Evolutionary conservation across 2,329 filamentous ascomycete species (phyloP).

Genomic region (Pseudopyrenochaeta lycopersici): DNA sequence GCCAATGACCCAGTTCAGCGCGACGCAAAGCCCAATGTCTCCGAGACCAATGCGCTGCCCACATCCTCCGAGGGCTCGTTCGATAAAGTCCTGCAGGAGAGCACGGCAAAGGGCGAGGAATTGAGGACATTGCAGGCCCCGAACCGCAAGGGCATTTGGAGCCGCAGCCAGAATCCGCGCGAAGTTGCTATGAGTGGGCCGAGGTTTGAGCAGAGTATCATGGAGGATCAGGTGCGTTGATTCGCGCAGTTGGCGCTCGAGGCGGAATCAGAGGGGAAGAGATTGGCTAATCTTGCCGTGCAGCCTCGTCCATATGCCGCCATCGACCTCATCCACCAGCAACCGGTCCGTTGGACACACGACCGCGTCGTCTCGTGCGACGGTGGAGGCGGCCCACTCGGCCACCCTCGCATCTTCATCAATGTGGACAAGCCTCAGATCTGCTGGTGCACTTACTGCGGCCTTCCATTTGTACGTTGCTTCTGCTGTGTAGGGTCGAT

Average conservation of each 20-base stretch:
- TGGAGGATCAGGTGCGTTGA: constrained; percentile 81
- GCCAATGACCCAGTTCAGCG: constrained; percentile 70
- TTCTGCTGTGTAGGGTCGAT: not conserved
- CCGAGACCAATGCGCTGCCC: constrained; percentile 68
- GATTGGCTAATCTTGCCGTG: constrained; percentile 29
- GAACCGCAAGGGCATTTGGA: constrained; percentile 84
- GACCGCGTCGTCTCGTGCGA: constrained; percentile 85
- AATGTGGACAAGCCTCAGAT: constrained; percentile 98
- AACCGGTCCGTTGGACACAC: constrained; percentile 92
- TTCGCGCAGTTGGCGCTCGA: not conserved
- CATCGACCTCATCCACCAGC: constrained; percentile 95
- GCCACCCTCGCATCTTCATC: constrained; percentile 95
- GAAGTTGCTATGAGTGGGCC: constrained; percentile 89
- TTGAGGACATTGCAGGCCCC: constrained; percentile 78
- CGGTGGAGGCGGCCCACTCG: constrained; percentile 87
- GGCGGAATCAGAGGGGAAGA: not conserved
- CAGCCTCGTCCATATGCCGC: constrained; percentile 90
- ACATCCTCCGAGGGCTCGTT: constrained; percentile 59
- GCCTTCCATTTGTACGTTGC: constrained; percentile 83
- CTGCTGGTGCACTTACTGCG: constrained; percentile 89
- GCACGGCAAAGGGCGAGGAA: constrained; percentile 61
- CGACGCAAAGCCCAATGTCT: constrained; percentile 61
- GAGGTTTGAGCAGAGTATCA: constrained; percentile 96
- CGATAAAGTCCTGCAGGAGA: constrained; percentile 65
- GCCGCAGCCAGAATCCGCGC: constrained; percentile 82